Conservation (phyloP, 2,329 filamentous ascomycete genomes). For the Exophiala spinifera region DNA sequence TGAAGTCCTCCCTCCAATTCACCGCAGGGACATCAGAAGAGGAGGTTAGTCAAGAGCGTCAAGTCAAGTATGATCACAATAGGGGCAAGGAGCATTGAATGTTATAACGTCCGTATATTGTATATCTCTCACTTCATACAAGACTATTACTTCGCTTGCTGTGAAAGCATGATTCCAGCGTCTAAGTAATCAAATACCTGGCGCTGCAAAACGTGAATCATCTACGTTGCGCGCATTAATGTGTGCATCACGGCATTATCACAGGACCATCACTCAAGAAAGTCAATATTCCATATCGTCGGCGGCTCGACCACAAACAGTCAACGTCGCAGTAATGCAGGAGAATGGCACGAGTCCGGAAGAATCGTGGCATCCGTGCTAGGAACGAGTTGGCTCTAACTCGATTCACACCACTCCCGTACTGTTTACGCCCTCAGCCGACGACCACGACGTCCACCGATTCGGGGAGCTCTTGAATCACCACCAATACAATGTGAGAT, state of each 20-base stretch:
- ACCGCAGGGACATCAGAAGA: too few species aligned
- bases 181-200: neutral
- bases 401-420: neutral
- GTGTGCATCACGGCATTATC: neutral
- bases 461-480: neutral
- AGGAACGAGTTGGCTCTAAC: neutral
- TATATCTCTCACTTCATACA: neutral
- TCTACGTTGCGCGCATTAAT: neutral
- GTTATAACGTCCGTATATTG: neutral
- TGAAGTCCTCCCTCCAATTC: too few species aligned
- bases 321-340: neutral
- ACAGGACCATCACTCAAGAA: neutral
- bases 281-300: neutral
- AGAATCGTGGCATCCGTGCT: neutral
- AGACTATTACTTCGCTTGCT: neutral
- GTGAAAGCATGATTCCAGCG: neutral
- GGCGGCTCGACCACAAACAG: neutral
- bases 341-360: neutral
- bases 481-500: neutral
- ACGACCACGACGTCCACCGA: too few species aligned
- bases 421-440: too few species aligned
- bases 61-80: too few species aligned
- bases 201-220: neutral
- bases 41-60: too few species aligned
- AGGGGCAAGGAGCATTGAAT: neutral